Base-by-base conservation (phyloP, 208 protist species). In the Leishmania martiniquensis region DNA sequence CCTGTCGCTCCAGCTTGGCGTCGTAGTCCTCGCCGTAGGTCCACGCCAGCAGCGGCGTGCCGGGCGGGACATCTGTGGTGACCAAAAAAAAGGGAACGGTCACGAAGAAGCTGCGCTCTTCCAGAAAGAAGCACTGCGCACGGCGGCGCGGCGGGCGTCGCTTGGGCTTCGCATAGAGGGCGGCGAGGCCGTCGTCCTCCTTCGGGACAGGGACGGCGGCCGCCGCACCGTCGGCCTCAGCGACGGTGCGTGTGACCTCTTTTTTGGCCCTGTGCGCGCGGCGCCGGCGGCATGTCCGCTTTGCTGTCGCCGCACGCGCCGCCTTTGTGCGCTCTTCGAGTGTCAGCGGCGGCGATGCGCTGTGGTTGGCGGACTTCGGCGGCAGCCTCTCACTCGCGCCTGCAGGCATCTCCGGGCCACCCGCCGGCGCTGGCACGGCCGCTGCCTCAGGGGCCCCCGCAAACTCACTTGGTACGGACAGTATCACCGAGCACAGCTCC, bases 11-110 rank as follows among this genome's bases (percentile, higher is more conserved):
- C 37, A 97, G 81, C 70, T 88, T 89, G 4, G 93, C 93, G 80
- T 97, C 93, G 86, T 97, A 97, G 63, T 93, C 91, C 63, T 95
- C 93, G 32, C 93, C 93, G 83, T 97, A 97, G n/a, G 91, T 92
- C 90, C 91, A 95, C 47, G 93, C 89, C 7, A 97, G 81, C n/a
- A 97, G 83, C 62, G 88, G 66, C 12, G 85, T 73, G 6, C 93
- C 93, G 1, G 85, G 84, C 32, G 87, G 81, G 25, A 95, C 89
- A 70, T 97, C 93, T 4, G 91, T 86, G 34, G 91, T 95, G 6
- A 86, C 81, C 39, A 97, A 84, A 69, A 97, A 97, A 47, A 97
- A 95, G 32, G 93, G 93, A 13, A 97, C 82, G 1, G 87, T 94
- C 22, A 94, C 86, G 68, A 93, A 91, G 62, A 88, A 84, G 71